phyloP scores from a whole-genome alignment of 1,284 basidiomycete species.

The Lignosus rhinocerotis region DNA sequence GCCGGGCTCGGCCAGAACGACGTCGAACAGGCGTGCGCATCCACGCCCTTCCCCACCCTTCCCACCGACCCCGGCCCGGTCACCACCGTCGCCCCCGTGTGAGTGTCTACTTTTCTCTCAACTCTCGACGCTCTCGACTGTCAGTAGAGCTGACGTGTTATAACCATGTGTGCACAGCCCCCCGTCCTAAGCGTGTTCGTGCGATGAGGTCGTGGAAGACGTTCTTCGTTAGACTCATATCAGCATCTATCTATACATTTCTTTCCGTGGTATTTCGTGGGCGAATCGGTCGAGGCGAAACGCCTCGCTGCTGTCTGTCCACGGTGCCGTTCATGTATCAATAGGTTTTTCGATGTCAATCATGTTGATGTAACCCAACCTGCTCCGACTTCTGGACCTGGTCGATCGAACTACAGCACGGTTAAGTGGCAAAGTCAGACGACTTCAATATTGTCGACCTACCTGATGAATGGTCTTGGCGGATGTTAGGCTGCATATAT shows the following conservation, averaged over 20 bases:
- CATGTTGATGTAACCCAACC: too few relatives aligned
- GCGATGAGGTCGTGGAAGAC: background rate
- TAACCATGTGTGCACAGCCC: constrained; percentile 5
- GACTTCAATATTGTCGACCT: too few relatives aligned
- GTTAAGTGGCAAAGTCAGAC: too few relatives aligned
- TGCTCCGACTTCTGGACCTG: too few relatives aligned
- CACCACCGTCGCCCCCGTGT: constrained; percentile 33
- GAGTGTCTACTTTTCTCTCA: constrained; percentile 8
- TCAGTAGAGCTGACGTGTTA: background rate
- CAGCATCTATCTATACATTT: background rate
- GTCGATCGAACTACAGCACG: too few relatives aligned
- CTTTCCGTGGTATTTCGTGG: background rate
- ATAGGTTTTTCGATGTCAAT: too few relatives aligned
- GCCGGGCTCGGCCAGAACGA: constrained; percentile 27
- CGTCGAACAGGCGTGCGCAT: constrained; percentile 28
- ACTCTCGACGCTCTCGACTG: background rate
- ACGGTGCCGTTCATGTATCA: background rate
- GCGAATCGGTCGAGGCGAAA: background rate
- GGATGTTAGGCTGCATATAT: too few relatives aligned
- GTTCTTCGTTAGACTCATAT: background rate
- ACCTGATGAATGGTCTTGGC: too few relatives aligned
- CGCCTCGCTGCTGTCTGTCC: background rate
- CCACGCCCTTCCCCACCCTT: constrained; percentile 33
- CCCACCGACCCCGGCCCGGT: constrained; percentile 33
- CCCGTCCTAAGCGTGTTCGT: constrained; percentile 15